These are phyloP conservation scores for Beverwykella pulmonaria DNA, from an alignment of 495 filamentous ascomycete genomes.

Conservation along the genomic window DNA sequence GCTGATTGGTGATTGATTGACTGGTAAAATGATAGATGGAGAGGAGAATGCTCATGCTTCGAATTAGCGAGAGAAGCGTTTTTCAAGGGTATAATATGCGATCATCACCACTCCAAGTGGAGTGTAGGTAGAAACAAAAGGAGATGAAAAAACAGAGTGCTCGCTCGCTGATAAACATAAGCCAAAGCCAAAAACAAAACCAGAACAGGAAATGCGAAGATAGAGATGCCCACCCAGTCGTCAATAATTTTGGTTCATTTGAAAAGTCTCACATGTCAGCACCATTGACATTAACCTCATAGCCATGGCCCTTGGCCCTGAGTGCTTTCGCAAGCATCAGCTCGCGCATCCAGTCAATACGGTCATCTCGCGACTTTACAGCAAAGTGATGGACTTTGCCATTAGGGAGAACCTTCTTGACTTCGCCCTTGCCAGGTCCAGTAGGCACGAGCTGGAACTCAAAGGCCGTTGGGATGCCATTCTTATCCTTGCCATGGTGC, in stretches of 20 bases:
- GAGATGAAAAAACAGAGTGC: background rate
- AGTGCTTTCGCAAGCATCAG: conserved; percentile 94
- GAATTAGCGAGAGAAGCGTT: background rate
- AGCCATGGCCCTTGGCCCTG: conserved; percentile 79
- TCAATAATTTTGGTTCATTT: too few relatives aligned
- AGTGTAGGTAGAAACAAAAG: conserved; percentile 1
- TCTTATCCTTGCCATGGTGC: conserved; percentile 56
- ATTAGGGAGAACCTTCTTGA: conserved; percentile 51
- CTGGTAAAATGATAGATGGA: background rate
- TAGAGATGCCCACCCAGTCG: conserved; percentile 23
- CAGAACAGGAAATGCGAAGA: background rate
- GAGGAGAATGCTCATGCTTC: background rate
- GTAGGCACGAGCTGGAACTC: conserved; percentile 89
- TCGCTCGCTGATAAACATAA: conserved; percentile 6
- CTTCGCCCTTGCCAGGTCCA: conserved; percentile 55
- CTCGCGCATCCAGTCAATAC: conserved; percentile 98
- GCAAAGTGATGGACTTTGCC: conserved; percentile 94
- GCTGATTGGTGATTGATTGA: too few relatives aligned
- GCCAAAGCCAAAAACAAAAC: background rate
- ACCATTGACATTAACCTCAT: conserved; percentile 79
- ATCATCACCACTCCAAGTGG: conserved; percentile 3
- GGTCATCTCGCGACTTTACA: conserved; percentile 79
- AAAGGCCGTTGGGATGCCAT: conserved; percentile 66
- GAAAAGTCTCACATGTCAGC: conserved; percentile 66
- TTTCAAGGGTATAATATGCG: conserved; percentile 8